Evolutionary conservation across 805 yeast genomes (phyloP), one percentile per base, ranked within the genome.

Genomic region (Suhomyces emberorum): DNA sequence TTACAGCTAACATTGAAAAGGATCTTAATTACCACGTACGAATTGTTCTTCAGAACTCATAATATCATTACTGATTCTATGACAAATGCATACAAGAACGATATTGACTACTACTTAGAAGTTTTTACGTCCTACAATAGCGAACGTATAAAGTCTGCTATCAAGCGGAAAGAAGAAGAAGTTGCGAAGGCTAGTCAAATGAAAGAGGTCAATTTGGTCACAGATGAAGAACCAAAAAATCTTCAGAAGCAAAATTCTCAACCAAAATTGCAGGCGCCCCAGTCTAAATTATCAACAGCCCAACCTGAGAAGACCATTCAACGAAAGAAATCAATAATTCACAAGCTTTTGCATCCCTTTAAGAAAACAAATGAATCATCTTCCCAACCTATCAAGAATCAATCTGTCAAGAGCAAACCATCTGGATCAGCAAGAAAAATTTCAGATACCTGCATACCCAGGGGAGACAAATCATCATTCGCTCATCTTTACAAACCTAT

Each of bases 401-500:
- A 20, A 20, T 23, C 23, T 28, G 9, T 7, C 28, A 4, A 15
- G 32, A 17, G 17, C 15, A 19, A n/a, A 34, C n/a, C 10, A 15
- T 6, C 32, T 31, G 30, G 35, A 14, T 11, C 17, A 10, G 30
- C 30, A 6, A 37, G 35, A 17, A 41, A 41, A 28, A 47, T 48
- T 2, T 34, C 53, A 4, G 33, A 50, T 30, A 44, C 56, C 2
- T 42, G 40, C 14, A 52, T 55, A 19, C 63, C 63, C 0, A 37
- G 47, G 10, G 65, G 65, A 2, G 38, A 46, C 12, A 49, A 50
- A 37, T 46, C 46, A 17, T 46, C 46, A 15, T 60, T 42, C 39
- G 38, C 43, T 18, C 39, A 49, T 15, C 28, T 55, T 14, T 57
- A 49, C 34, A 48, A 39, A 16, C 63, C 63, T 1, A 43, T 29